Base-by-base conservation (phyloP, 2,329 filamentous ascomycete genomes). In the Dothideomycetes sp. region DNA sequence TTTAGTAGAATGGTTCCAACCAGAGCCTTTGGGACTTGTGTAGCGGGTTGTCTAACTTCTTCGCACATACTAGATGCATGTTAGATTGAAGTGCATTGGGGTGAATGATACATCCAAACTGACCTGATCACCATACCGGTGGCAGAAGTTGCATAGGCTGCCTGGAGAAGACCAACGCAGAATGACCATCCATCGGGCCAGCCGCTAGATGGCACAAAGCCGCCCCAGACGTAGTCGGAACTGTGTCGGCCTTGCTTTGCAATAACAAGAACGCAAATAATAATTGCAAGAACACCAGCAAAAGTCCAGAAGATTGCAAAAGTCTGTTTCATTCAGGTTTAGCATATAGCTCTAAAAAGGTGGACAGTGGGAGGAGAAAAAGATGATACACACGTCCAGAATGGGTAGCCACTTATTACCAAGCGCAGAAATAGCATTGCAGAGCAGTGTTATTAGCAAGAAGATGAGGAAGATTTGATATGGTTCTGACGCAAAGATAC, bases 91-190 rank as follows among this genome's bases (percentile, higher is more conserved):
- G n/a, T n/a, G n/a, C n/a, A n/a, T n/a, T n/a, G n/a, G n/a, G n/a
- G n/a, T n/a, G n/a, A n/a, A n/a, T n/a, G n/a, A n/a, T n/a, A n/a
- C n/a, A n/a, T n/a, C n/a, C n/a, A n/a, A n/a, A n/a, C n/a, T n/a
- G n/a, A n/a, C n/a, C n/a, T 80, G 27, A 85, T 80, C 43, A 86
- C 80, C 81, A 86, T 86, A 60, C 82, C 82, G 0, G 80, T 84
- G 12, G 79, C 81, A 3, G 80, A 84, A 11, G 80, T 84, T 34
- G 78, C 79, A 52, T 85, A 84, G 45, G 76, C 81, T 36, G 77
- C 80, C 51, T 84, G 80, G 15, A 84, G 65, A 19, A 85, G 68
- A 54, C 81, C 81, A 43, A 85, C 76, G 54, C 73, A 77, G 63
- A 83, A 84, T 3, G 79, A 79, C 80, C 80, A 84, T 52, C 81